These are phyloP conservation scores for Erysimum cheiranthoides DNA, from an alignment of 345 rosid genomes.

Conservation along the genomic window DNA sequence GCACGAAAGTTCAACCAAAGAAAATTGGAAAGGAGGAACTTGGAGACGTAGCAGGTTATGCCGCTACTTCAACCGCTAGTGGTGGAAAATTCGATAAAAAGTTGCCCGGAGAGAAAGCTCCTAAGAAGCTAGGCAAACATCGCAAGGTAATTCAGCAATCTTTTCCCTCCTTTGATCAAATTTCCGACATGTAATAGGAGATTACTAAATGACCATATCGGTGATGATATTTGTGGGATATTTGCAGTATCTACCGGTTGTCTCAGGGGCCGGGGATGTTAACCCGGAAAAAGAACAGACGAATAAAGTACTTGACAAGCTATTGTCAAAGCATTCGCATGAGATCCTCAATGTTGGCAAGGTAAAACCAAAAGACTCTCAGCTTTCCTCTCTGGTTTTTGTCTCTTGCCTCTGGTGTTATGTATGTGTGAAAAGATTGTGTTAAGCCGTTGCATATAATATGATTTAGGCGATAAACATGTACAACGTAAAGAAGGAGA, in stretches of 20 bases:
- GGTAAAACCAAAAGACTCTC: slow-evolving; percentile 50
- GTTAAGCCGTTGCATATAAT: neutral
- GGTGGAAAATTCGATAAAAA: slow-evolving; percentile 97
- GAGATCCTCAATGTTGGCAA: slow-evolving; percentile 83
- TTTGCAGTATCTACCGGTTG: slow-evolving; percentile 83
- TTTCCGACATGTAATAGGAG: neutral
- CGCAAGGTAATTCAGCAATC: slow-evolving; percentile 66
- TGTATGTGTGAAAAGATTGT: neutral
- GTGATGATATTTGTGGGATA: slow-evolving; percentile 3
- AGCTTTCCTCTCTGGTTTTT: neutral
- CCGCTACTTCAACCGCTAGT: slow-evolving; percentile 87
- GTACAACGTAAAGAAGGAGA: slow-evolving; percentile 86
- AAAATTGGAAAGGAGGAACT: slow-evolving; percentile 74
- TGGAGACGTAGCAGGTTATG: slow-evolving; percentile 86
- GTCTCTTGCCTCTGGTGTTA: neutral
- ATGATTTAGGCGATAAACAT: slow-evolving; percentile 70
- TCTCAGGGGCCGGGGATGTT: slow-evolving; percentile 61
- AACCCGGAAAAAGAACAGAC: slow-evolving; percentile 81
- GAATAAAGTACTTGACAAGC: slow-evolving; percentile 73
- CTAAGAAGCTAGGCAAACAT: slow-evolving; percentile 76
- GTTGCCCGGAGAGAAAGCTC: slow-evolving; percentile 82
- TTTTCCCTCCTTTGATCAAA: neutral
- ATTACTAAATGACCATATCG: slow-evolving; percentile 1
- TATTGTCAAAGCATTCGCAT: slow-evolving; percentile 83
- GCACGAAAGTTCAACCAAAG: slow-evolving; percentile 67